Evolutionary conservation across 1,139 yeast species (phyloP), one percentile per base, ranked within the genome.

Genomic region (Taphrina pruni): DNA sequence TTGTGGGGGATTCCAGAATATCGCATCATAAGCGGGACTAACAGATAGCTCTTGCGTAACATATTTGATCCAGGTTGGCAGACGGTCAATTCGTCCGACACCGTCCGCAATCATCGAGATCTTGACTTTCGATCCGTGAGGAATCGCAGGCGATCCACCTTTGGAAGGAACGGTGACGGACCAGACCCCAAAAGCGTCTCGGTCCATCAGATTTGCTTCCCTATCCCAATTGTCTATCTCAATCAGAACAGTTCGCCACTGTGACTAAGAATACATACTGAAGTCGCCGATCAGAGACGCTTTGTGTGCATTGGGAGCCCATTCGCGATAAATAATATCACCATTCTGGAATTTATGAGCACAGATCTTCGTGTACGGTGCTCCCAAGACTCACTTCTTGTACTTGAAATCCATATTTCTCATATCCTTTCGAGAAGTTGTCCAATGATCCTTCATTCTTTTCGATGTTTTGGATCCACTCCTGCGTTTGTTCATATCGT

Each of bases 281-380:
- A 94, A 94, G 69, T 93, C 98, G 11, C 99, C 99, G 70, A 90
- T 88, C 46, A 94, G 78, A 64, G 86, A 84, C 0, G 96, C 97
- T 61, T 78, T 81, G 7, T 76, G 76, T 1, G 97, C 98, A 75
- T 90, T 88, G 7, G 98, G 99, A 1, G 96, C 92, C 86, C 97
- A 93, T 78, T 93, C 96, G 43, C 85, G 82, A 75, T 89, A 88
- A 1, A 80, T 78, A 64, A 93, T 85, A 14, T 84, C 82, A 70
- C 86, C 86, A 12, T 73, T 72, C 55, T 64, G 20, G 12, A n/a
- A n/a, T 9, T 17, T 8, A 11, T 48, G 8, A 45, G 48, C 20
- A 45, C 20, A 7, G 6, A 32, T 21, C 43, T 45, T 58, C 26
- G 8, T 43, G 17, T 0, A 45, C 32, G 9, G 32, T 9, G 26